These are phyloP conservation scores for Theileria parva DNA, from an alignment of 169 alveolate genomes.

Conservation along the genomic window DNA sequence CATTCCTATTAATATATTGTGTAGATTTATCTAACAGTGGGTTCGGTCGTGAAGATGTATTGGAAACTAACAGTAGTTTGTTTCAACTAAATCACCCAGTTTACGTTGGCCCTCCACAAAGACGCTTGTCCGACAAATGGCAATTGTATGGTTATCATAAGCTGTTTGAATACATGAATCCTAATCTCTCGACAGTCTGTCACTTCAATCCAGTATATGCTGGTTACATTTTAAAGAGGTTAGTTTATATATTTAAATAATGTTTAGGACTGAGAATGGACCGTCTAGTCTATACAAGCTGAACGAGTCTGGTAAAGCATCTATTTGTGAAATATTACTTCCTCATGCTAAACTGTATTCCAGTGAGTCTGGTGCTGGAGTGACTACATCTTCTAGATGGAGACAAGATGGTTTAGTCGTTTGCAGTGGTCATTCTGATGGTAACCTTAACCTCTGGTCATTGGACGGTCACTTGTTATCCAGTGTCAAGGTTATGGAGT, in stretches of 20 bases:
- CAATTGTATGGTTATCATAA: constrained; percentile 45
- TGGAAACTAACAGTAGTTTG: constrained; percentile 21
- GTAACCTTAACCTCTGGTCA: constrained; percentile 36
- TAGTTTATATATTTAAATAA: neutral
- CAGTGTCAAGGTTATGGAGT: neutral
- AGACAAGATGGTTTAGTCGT: constrained; percentile 45
- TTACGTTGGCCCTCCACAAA: constrained; percentile 64
- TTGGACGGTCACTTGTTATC: constrained; percentile 12
- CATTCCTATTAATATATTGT: neutral
- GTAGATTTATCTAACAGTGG: constrained; percentile 13
- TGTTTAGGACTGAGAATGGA: constrained; percentile 38
- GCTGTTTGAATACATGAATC: constrained; percentile 32
- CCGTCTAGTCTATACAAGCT: constrained; percentile 42
- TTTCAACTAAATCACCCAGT: constrained; percentile 27
- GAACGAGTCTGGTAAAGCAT: neutral
- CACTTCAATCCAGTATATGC: constrained; percentile 42
- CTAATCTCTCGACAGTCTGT: constrained; percentile 21
- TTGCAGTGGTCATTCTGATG: constrained; percentile 48
- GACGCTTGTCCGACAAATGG: constrained; percentile 61
- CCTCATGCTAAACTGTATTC: constrained; percentile 38
- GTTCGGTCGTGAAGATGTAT: constrained; percentile 5
- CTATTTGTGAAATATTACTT: constrained; percentile 43
- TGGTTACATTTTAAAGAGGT: constrained; percentile 52
- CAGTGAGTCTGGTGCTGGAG: constrained; percentile 7
- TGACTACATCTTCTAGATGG: constrained; percentile 45